Evolutionary conservation across 768 basidiomycete genomes (phyloP).

Genomic region (Termitomyces sp.): DNA sequence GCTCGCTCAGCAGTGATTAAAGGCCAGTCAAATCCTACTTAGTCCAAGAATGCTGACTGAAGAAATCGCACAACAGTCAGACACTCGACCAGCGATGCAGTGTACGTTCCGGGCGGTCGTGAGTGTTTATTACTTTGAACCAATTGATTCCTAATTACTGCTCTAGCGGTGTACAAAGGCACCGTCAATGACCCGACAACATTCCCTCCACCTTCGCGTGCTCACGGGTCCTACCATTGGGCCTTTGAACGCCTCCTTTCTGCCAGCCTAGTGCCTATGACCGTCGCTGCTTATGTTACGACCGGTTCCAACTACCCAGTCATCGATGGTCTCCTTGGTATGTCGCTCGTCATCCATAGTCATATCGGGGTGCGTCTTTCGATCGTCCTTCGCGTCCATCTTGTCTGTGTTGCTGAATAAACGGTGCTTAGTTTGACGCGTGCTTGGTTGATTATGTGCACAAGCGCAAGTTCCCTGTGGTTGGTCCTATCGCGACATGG

Average conservation of each 20-base stretch:
- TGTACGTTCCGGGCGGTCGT: slow-evolving; percentile 72
- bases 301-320: slow-evolving; percentile 75
- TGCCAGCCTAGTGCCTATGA: slow-evolving; percentile 84
- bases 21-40: slow-evolving; percentile 26
- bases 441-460: slow-evolving; percentile 88
- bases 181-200: slow-evolving; percentile 93
- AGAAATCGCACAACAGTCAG: slow-evolving; percentile 28
- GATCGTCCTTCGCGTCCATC: neutral
- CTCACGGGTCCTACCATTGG: slow-evolving; percentile 89
- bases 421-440: slow-evolving; percentile 70
- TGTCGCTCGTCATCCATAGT: slow-evolving; percentile 89
- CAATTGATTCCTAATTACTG: neutral
- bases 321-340: slow-evolving; percentile 84
- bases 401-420: neutral
- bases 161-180: slow-evolving; percentile 77
- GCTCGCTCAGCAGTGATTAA: slow-evolving; percentile 34
- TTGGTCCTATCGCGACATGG: slow-evolving; percentile 76
- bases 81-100: slow-evolving; percentile 31
- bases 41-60: neutral
- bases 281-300: slow-evolving; percentile 81
- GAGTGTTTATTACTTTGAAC: slow-evolving; percentile 24
- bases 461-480: slow-evolving; percentile 84
- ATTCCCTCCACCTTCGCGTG: slow-evolving; percentile 77
- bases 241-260: slow-evolving; percentile 92
- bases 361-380: slow-evolving; percentile 82